These are phyloP conservation scores for Dactylis glomerata DNA, from an alignment of 176 grass and related monocot species.

Conservation along the genomic window DNA sequence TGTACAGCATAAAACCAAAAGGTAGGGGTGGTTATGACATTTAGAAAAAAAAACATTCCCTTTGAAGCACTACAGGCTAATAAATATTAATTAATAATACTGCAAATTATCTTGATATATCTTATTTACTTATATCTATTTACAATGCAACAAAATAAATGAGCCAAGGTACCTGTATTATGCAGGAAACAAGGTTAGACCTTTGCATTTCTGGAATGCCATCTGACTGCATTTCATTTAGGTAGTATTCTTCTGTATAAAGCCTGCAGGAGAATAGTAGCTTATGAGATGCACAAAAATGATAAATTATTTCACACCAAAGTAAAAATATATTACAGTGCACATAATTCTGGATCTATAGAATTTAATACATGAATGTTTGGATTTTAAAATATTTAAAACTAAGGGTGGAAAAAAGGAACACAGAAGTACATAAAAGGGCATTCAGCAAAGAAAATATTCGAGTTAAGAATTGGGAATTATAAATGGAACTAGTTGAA, in stretches of 20 bases:
- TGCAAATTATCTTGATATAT: not conserved
- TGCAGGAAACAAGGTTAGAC: conserved; percentile 87
- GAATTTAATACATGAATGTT: not conserved
- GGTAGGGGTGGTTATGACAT: not conserved
- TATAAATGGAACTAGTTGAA: not conserved
- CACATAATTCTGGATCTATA: not conserved
- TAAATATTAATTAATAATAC: not conserved
- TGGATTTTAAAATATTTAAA: conserved; percentile 14
- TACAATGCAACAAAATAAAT: conserved; percentile 12
- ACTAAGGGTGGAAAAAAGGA: not conserved
- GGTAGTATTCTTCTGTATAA: conserved; percentile 94
- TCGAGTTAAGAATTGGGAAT: not conserved
- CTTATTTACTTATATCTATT: conserved; percentile 2
- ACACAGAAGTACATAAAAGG: not conserved
- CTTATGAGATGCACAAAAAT: conserved; percentile 12
- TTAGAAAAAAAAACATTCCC: conserved; percentile 1
- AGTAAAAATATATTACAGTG: not conserved
- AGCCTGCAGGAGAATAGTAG: conserved; percentile 56
- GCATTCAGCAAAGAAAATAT: not conserved
- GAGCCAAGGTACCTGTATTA: conserved; percentile 72
- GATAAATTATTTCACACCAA: conserved; percentile 8
- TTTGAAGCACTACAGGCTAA: not conserved
- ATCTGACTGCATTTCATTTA: conserved; percentile 85
- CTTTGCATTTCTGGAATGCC: conserved; percentile 97
- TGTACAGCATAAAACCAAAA: not conserved